A percentile compares a stretch with the other conserved stretches of the same genome.
Conservation (phyloP, 1,284 basidiomycete species). For the Cronartium ribicola region DNA sequence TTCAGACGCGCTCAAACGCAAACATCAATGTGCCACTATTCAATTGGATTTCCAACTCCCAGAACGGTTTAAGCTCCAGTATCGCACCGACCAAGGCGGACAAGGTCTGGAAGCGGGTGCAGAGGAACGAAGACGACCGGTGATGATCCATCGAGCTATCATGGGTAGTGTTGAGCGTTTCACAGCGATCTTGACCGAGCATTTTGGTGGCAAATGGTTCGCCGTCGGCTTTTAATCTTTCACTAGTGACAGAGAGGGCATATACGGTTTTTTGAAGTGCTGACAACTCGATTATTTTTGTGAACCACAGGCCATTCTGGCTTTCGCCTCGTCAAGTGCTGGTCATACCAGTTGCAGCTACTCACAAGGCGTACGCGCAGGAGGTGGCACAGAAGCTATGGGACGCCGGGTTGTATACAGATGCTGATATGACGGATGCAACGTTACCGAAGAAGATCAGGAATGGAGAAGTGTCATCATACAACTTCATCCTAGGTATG, state of each 20-base stretch:
- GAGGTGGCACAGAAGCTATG: slow-evolving; percentile 69
- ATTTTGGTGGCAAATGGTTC: slow-evolving; percentile 94
- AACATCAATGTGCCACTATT: slow-evolving; percentile 98
- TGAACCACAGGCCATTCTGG: slow-evolving; percentile 82
- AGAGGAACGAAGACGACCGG: slow-evolving; percentile 68
- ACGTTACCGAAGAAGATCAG: slow-evolving; percentile 96
- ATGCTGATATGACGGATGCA: slow-evolving; percentile 86
- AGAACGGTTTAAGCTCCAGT: slow-evolving; percentile 93
- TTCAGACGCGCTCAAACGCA: slow-evolving; percentile 81
- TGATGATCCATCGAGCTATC: slow-evolving; percentile 98
- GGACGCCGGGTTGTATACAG: slow-evolving; percentile 73
- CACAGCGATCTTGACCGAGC: slow-evolving; percentile 95
- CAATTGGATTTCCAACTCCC: slow-evolving; percentile 99
- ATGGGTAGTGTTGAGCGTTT: slow-evolving; percentile 91
- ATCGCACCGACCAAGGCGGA: slow-evolving; percentile 63
- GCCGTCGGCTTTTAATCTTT: slow-evolving; percentile 45
- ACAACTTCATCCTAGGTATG: slow-evolving; percentile 93
- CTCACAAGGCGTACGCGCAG: slow-evolving; percentile 84
- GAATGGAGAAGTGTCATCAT: slow-evolving; percentile 82
- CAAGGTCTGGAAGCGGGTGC: slow-evolving; percentile 50
- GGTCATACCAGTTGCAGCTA: slow-evolving; percentile 85
- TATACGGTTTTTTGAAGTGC: background rate
- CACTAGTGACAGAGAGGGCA: background rate
- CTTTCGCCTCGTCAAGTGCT: slow-evolving; percentile 88
- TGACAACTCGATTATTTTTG: background rate